A percentile compares a stretch with the other conserved stretches of the same genome.
phyloP scores from a whole-genome alignment of 179 eudicot species.

The Carnegiea gigantea region DNA sequence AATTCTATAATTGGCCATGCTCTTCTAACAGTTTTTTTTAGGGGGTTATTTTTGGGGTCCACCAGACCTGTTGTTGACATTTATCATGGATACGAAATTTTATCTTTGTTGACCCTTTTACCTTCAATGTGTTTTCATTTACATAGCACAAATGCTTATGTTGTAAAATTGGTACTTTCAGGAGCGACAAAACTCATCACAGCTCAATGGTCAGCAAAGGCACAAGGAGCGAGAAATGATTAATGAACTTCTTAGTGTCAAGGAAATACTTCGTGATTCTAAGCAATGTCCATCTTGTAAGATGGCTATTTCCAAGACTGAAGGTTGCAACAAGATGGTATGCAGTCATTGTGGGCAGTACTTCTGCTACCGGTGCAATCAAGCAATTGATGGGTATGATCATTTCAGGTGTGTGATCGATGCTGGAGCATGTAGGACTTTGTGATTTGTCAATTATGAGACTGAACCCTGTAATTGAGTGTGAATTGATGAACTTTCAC shows the following conservation, averaged over 20 bases:
- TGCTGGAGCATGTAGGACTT: background rate
- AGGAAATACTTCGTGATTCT: conserved; percentile 67
- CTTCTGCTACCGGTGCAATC: conserved; percentile 81
- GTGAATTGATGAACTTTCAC: background rate
- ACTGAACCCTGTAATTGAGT: background rate
- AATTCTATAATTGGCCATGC: background rate
- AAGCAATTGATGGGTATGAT: conserved; percentile 75
- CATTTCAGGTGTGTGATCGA: conserved; percentile 68
- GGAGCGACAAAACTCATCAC: conserved; percentile 79
- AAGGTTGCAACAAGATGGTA: conserved; percentile 94
- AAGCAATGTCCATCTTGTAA: conserved; percentile 92
- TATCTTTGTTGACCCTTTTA: background rate
- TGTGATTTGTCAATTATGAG: background rate
- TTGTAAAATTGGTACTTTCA: conserved; percentile 28
- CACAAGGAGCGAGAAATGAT: conserved; percentile 70
- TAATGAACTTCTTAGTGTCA: conserved; percentile 70
- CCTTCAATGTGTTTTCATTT: background rate
- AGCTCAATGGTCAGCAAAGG: conserved; percentile 49
- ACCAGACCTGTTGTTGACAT: background rate
- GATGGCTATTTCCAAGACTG: conserved; percentile 85
- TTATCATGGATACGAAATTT: background rate
- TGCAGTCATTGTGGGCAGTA: conserved; percentile 67
- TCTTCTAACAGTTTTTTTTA: background rate
- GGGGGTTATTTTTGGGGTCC: background rate
- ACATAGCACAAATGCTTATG: conserved; percentile 2